Evolutionary conservation across 2,329 filamentous ascomycete genomes (phyloP), one percentile per base, ranked within the genome.

Genomic region (Talaromyces sp.): DNA sequence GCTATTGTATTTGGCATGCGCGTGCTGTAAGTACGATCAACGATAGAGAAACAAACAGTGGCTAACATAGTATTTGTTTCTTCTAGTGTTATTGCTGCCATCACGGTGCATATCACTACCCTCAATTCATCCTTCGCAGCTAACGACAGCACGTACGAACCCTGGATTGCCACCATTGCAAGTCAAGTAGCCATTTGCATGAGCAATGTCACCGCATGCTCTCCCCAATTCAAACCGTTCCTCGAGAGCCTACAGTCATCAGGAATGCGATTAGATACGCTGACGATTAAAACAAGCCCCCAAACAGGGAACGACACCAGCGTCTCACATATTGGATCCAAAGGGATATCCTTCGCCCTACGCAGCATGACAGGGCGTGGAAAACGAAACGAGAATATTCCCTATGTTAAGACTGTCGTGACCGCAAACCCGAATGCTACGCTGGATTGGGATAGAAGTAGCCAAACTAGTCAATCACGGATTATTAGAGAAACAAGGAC

Each of bases 211-310:
- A 73, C 72, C 6, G 69, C 73, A 3, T 74, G 73, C 31, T 66
- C 72, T 6, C 72, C 73, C 2, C 73, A 74, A 47, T 72, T 75
- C 65, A 75, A 74, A 24, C 71, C 71, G 0, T 73, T 75, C 63
- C 63, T 75, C n/a, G 70, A 73, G 19, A 72, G 68, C 11, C 68
- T 75, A 7, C 72, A 70, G 31, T 74, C 73, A 16, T 70, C 70
- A 1, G 72, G 73, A 41, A 73, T 75, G 71, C 66, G 68, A 3
- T 54, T 73, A 9, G 68, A 65, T 54, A 71, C 49, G 3, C 35
- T 61, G 16, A 49, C 37, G 66, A 27, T 61, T 65, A 54, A 66
- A 66, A 10, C 67, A 64, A 22, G 60, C 71, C 41, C 66, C 61
- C 19, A 68, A 67, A 59, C 64, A 62, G 10, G n/a, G 14, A 9